Evolutionary conservation across 192 early-diverging fungal species (phyloP), one percentile per base, ranked within the genome.

Genomic region (Podila epicladia): DNA sequence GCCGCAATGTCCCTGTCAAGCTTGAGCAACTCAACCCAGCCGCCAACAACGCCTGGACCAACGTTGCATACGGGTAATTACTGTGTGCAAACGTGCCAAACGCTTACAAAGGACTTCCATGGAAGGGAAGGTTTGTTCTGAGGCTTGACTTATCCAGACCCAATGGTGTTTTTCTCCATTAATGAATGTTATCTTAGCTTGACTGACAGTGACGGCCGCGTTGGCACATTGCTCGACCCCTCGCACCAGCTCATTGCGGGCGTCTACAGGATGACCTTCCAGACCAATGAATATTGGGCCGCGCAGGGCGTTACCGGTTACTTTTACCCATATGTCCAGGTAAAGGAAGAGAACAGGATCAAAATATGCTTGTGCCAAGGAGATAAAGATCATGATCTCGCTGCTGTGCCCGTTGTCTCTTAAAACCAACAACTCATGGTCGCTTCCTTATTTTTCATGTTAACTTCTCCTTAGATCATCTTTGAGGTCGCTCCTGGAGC

Each of bases 241-340:
- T 85, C 84, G 26, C 76, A 91, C 33, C 82, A 87, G 55, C 86
- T 91, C 31, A 83, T 85, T 45, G 83, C 90, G 19, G 95, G 94
- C 49, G 88, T 93, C 59, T 97, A 95, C 84, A 86, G 90, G 9
- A 85, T 96, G 73, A 92, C 89, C 45, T 97, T 95, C 82, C 88
- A 90, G 69, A 94, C 91, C 15, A 88, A 91, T 69, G 85, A 86
- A 41, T 97, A 95, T 76, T 94, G 77, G 77, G 67, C 71, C 91
- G 26, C 77, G 74, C 35, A 37, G 9, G 57, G 84, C 82, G 38
- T 87, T 82, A 53, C 87, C 85, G 77, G 87, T 84, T 73, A 87
- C 88, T 96, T 95, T 82, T 95, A 94, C 76, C 95, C 95, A 20
- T 92, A 90, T 74, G 93, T 92, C 45, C 85, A 93, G 85, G 93